A percentile compares a stretch with the other conserved stretches of the same genome.
Conservation (phyloP, 2,329 filamentous ascomycete genomes). For the Cryphonectria japonica region DNA sequence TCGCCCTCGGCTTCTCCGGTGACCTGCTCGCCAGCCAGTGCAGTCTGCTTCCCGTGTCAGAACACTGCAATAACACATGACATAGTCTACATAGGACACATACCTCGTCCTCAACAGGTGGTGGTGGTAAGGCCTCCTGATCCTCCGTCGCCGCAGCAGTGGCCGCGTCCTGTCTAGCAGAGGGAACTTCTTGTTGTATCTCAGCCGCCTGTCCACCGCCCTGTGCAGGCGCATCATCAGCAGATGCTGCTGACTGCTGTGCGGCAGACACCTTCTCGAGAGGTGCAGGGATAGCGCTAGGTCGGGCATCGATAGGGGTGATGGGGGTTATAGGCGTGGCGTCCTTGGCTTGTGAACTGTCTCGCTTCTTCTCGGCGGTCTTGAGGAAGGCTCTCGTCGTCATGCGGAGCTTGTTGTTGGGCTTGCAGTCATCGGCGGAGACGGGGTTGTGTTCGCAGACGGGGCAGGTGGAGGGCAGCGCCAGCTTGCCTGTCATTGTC, state of each 20-base stretch:
- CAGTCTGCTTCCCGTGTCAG: constrained; percentile 18
- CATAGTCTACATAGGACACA: not conserved
- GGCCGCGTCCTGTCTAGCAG: constrained; percentile 20
- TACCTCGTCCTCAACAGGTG: constrained; percentile 27
- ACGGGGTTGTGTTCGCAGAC: constrained; percentile 93
- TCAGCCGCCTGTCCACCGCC: constrained; percentile 14
- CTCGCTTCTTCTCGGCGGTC: constrained; percentile 87
- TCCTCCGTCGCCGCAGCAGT: constrained; percentile 6
- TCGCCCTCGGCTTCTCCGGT: constrained; percentile 28
- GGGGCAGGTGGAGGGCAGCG: constrained; percentile 78
- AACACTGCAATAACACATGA: not conserved
- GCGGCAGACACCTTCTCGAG: constrained; percentile 12
- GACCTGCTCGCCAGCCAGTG: constrained; percentile 8
- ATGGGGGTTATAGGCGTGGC: constrained; percentile 45
- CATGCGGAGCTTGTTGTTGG: constrained; percentile 87
- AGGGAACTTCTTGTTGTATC: constrained; percentile 7
- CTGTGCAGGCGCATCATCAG: constrained; percentile 13
- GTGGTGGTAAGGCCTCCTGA: constrained; percentile 19
- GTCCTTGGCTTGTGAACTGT: constrained; percentile 62
- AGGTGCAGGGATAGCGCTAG: constrained; percentile 33
- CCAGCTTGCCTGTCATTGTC: constrained; percentile 69
- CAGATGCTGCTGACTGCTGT: not conserved
- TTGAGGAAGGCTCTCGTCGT: constrained; percentile 91
- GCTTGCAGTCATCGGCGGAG: constrained; percentile 81
- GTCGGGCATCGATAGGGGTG: constrained; percentile 47